Evolutionary conservation across 768 basidiomycete genomes (phyloP).

Genomic region (Serendipita sp.): DNA sequence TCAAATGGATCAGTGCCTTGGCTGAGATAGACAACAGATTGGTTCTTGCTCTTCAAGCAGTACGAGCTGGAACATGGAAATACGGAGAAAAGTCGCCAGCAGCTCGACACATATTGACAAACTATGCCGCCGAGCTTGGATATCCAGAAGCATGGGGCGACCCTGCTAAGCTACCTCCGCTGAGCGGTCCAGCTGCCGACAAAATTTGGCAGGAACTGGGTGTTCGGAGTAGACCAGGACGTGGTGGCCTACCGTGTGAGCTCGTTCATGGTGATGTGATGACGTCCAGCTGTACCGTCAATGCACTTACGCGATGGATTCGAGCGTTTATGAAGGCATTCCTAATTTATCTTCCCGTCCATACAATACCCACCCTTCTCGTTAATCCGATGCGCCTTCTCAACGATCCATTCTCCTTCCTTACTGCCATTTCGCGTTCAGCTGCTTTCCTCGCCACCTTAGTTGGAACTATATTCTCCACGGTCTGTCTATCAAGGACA

Average conservation of each 20-base stretch:
- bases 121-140: conserved; percentile 40
- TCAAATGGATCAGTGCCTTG: conserved; percentile 62
- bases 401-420: conserved; percentile 21
- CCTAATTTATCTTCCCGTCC: conserved; percentile 54
- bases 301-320: conserved; percentile 36
- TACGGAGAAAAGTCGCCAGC: conserved; percentile 33
- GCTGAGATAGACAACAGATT: conserved; percentile 53
- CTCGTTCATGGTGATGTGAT: conserved; percentile 49
- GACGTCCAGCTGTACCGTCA: conserved; percentile 42
- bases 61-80: conserved; percentile 44
- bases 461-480: conserved; percentile 51
- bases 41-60: conserved; percentile 33
- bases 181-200: conserved; percentile 39
- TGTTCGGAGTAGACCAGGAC: conserved; percentile 32
- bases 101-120: conserved; percentile 25
- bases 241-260: conserved; percentile 67
- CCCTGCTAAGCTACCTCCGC: conserved; percentile 40
- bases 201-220: conserved; percentile 41
- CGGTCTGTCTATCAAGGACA: conserved; percentile 55
- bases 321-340: conserved; percentile 49
- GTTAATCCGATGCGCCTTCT: background rate
- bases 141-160: conserved; percentile 49
- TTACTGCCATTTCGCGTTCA: conserved; percentile 39
- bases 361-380: background rate
- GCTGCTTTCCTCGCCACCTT: conserved; percentile 60